Base-by-base conservation (phyloP, 2,329 filamentous ascomycete genomes). In the Fusarium xyrophilum region DNA sequence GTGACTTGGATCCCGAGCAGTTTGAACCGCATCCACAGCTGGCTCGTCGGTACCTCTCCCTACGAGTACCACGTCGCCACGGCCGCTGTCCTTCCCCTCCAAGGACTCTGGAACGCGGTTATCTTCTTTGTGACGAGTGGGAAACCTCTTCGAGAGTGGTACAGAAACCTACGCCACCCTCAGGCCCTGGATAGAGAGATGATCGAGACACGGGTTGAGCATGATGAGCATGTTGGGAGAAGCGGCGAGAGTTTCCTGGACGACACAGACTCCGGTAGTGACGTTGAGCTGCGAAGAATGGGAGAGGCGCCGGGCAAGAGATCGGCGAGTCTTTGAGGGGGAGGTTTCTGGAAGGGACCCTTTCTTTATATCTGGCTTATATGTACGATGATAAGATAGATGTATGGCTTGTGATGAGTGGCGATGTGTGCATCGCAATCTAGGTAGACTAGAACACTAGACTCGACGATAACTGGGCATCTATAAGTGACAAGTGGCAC, bases 91-190 rank as follows among this genome's bases (percentile, higher is more conserved):
- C 82, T 95, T 7, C 91, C 92, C 0, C 82, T 93, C 2, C 92
- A 95, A 76, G 92, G 92, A 1, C 86, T 93, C 33, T 94, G 92
- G 91, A 95, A 95, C 74, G 86, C 88, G 32, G 80, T 92, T 54
- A 92, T 96, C 58, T 95, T 93, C 78, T 86, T 91, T 63, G 85
- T 86, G 8, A 91, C 91, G 3, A 92, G 84, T 67, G 84, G 82
- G 80, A 53, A 32, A 2, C 65, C 67, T 3, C 65, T 80, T 19
- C 70, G 46, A 36, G 58, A 62, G 21, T 65, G 70, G 57, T 19
- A 56, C 10, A 66, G 50, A 15, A 65, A 57, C 1, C 4, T 39
- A 19, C 33, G 42, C 3, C 54, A 61, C 1, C 51, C 54, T 9
- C 36, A 52, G 48, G 47, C 53, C 38, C 25, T 51, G 39, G 63